Conservation (phyloP, 768 basidiomycete species). For the Tulasnella sp. region DNA sequence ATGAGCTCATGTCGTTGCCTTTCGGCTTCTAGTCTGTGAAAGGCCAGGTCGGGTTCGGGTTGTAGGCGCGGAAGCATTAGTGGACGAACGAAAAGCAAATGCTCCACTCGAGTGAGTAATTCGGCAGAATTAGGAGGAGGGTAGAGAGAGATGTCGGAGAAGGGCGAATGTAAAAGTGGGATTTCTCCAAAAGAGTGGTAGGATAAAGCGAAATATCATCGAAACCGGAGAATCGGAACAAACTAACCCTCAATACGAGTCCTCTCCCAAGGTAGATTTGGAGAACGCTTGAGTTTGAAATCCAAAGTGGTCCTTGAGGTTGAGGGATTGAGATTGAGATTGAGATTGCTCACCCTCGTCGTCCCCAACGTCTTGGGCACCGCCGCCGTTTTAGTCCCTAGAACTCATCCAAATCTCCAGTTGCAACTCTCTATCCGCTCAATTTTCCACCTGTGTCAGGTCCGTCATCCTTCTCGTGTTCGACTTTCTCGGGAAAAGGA, state of each 20-base stretch:
- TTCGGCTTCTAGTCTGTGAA: too few species aligned
- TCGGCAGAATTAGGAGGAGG: too few species aligned
- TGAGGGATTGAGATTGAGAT: background rate
- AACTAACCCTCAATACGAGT: background rate
- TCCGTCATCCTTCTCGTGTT: background rate
- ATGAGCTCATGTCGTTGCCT: too few species aligned
- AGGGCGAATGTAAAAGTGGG: too few species aligned
- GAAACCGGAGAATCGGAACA: too few species aligned
- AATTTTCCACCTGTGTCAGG: background rate
- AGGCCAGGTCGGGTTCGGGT: too few species aligned
- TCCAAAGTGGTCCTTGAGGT: background rate
- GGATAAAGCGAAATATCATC: background rate
- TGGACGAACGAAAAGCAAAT: too few species aligned
- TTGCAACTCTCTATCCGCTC: background rate
- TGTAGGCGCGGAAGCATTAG: too few species aligned
- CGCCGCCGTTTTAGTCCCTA: background rate
- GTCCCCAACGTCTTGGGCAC: background rate
- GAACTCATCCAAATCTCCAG: background rate
- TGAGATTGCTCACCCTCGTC: background rate
- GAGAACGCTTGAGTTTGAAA: background rate
- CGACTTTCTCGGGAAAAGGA: background rate
- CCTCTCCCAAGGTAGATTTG: background rate
- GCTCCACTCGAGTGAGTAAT: too few species aligned
- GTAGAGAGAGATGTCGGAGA: too few species aligned
- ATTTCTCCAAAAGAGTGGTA: too few species aligned